Percentiles rank a stretch among this genome's conserved stretches.
Conservation (phyloP, 176 grass and related monocot genomes). For the Oryza punctata region DNA sequence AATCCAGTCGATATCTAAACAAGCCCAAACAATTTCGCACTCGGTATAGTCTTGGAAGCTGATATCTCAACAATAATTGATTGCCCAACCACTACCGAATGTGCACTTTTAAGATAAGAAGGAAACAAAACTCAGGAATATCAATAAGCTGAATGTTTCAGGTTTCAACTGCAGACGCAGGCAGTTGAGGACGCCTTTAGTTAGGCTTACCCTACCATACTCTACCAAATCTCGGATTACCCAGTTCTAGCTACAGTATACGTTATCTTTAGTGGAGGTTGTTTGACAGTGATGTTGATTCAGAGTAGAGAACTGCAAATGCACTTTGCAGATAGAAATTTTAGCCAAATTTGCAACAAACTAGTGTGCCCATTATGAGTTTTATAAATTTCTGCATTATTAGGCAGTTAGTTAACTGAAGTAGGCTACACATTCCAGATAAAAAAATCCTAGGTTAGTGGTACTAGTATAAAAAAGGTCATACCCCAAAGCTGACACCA, state of each 20-base stretch:
- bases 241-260: not conserved
- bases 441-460: not conserved
- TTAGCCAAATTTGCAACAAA: not conserved
- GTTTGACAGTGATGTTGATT: not conserved
- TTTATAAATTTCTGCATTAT: not conserved
- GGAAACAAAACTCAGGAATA: not conserved
- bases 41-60: conserved; percentile 25
- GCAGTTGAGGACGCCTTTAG: not conserved
- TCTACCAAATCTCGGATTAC: not conserved
- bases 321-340: not conserved
- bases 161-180: conserved; percentile 16
- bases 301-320: no score
- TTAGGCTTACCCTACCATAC: not conserved
- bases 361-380: not conserved
- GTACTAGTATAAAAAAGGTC: not conserved
- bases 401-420: not conserved
- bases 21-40: not conserved
- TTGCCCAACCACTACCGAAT: conserved; percentile 39
- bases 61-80: conserved; percentile 48
- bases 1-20: conserved; percentile 15
- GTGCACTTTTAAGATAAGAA: not conserved
- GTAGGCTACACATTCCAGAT: not conserved
- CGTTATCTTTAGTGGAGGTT: not conserved
- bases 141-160: not conserved
- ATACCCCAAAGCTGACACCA: not conserved